These are phyloP conservation scores for Exophiala xenobiotica DNA, from an alignment of 2,329 filamentous ascomycete genomes.

Conservation along the genomic window DNA sequence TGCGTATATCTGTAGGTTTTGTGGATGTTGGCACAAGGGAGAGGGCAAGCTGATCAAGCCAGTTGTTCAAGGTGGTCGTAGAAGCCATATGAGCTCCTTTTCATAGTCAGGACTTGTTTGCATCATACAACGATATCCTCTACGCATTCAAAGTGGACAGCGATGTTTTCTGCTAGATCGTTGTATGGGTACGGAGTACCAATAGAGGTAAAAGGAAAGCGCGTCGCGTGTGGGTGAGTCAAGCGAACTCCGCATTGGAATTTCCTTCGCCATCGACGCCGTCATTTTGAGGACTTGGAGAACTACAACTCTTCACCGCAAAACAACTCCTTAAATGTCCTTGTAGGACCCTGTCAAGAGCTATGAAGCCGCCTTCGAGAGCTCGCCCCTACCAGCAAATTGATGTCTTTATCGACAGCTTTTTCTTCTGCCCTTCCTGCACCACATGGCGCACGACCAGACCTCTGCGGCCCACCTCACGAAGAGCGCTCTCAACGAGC, in stretches of 20 bases:
- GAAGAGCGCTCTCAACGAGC: conserved; percentile 14
- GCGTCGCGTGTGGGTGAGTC: not conserved
- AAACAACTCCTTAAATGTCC: too few species aligned
- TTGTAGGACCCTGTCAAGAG: too few species aligned
- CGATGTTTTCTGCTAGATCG: not conserved
- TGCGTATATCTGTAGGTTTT: conserved; percentile 10
- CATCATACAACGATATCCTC: conserved; percentile 9
- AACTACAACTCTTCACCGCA: too few species aligned
- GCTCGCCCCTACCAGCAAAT: conserved; percentile 9
- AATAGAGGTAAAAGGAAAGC: not conserved
- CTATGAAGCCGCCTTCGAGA: conserved; percentile 9
- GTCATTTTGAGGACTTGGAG: not conserved
- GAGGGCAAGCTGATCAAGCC: conserved; percentile 26
- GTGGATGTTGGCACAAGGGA: conserved; percentile 19
- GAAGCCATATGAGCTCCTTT: conserved; percentile 28
- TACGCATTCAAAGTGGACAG: not conserved
- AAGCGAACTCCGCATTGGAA: not conserved
- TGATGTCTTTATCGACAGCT: conserved; percentile 20
- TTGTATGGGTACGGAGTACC: not conserved
- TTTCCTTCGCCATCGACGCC: too few species aligned
- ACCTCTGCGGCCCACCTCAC: conserved; percentile 2
- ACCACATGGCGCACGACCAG: conserved; percentile 34
- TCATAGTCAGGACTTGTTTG: not conserved
- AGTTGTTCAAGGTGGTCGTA: conserved; percentile 29
- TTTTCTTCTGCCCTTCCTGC: conserved; percentile 44